Evolutionary conservation across 2,329 filamentous ascomycete genomes (phyloP).

Genomic region (Fonsecaea erecta): DNA sequence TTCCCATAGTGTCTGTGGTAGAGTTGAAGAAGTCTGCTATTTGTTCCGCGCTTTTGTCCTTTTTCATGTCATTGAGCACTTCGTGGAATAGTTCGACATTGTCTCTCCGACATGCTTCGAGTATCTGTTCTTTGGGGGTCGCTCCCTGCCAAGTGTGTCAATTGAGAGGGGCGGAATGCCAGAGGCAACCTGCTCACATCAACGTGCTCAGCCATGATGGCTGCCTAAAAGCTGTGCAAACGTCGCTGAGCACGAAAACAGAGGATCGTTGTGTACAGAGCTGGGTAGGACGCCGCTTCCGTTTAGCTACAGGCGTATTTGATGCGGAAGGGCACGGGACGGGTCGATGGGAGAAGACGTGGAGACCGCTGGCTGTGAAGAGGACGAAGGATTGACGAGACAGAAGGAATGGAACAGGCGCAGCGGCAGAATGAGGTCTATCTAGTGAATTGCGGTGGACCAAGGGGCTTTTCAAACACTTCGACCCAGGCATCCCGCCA

Average conservation of each 20-base stretch:
- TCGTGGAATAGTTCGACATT: conserved; percentile 84
- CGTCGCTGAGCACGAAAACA: background rate
- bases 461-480: conserved; percentile 3
- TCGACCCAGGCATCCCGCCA: conserved; percentile 8
- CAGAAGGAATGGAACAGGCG: background rate
- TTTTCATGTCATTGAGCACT: conserved; percentile 67
- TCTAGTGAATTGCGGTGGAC: background rate
- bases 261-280: background rate
- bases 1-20: conserved; percentile 82
- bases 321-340: background rate
- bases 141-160: conserved; percentile 67
- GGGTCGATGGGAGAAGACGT: background rate
- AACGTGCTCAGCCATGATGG: conserved; percentile 47
- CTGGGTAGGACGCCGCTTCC: background rate
- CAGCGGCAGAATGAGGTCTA: background rate
- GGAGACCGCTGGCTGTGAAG: background rate
- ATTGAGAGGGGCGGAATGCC: background rate
- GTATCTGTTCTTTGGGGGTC: conserved; percentile 78
- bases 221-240: background rate
- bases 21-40: conserved; percentile 81
- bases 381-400: background rate
- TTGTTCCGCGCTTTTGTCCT: conserved; percentile 62
- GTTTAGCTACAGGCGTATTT: background rate
- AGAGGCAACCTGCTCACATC: conserved; percentile 44
- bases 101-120: conserved; percentile 92